These are phyloP conservation scores for Penstemon newberryi DNA, from an alignment of 257 asterid genomes.

Conservation along the genomic window DNA sequence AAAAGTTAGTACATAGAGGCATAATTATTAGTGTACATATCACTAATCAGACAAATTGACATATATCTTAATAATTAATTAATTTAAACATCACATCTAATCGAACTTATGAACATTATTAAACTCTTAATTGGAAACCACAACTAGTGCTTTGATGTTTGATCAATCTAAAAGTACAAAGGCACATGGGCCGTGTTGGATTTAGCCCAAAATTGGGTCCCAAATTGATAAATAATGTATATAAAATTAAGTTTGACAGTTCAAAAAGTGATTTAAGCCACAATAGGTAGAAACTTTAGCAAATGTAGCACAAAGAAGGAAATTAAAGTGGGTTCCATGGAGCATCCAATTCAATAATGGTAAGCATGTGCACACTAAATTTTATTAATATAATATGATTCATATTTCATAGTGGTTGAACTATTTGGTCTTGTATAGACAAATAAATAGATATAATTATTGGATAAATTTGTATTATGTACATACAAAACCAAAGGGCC, in stretches of 20 bases:
- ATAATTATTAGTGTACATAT: not conserved
- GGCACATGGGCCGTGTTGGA: slow-evolving; percentile 59
- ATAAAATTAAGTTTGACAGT: slow-evolving; percentile 27
- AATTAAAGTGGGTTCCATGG: slow-evolving; percentile 42
- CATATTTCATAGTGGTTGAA: not conserved
- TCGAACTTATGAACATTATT: slow-evolving; percentile 27
- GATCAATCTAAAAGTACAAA: slow-evolving; percentile 31
- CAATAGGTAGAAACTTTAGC: slow-evolving; percentile 25
- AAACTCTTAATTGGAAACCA: slow-evolving; percentile 42
- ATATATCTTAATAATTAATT: slow-evolving; percentile 24
- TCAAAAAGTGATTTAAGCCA: slow-evolving; percentile 36
- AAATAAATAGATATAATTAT: too few species aligned
- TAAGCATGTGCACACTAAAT: slow-evolving; percentile 35
- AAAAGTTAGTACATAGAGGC: slow-evolving; percentile 27
- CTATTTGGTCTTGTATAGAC: not conserved
- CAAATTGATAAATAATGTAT: slow-evolving; percentile 29
- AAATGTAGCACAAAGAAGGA: slow-evolving; percentile 21
- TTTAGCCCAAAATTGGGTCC: slow-evolving; percentile 38
- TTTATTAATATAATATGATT: too few species aligned
- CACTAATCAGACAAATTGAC: slow-evolving; percentile 26
- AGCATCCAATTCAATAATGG: slow-evolving; percentile 36
- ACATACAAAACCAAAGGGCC: too few species aligned
- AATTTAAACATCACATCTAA: slow-evolving; percentile 44
- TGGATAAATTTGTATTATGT: too few species aligned
- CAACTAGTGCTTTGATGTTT: slow-evolving; percentile 20